Evolutionary conservation across 1,284 basidiomycete species (phyloP), one percentile per base, ranked within the genome.

Genomic region (Ceratobasidium sp.): DNA sequence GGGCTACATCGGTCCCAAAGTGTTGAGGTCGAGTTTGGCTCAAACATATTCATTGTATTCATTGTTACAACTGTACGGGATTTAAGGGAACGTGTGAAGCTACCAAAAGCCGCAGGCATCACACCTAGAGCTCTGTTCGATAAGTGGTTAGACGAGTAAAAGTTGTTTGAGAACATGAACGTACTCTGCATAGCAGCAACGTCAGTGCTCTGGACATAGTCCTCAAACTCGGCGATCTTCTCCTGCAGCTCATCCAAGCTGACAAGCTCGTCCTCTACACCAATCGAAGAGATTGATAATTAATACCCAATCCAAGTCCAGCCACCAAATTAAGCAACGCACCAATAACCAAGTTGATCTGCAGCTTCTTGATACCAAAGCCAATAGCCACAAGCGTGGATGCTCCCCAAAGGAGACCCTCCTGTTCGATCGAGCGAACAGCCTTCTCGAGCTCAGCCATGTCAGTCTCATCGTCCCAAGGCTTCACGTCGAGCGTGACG

Each of bases 401-500:
- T 67, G 88, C 87, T 82, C 95, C 95, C 97, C 98, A 99, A 69
- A 98, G 88, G 76, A 99, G 91, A 81, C 98, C 97, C 73, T 94
- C 92, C 86, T 89, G 85, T 83, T 95, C 89, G 79, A 99, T 91
- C 35, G 91, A 90, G 76, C 97, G 91, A 73, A 99, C 96, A 52
- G 85, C 79, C 50, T 86, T 83, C 84, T 99, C 97, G 78, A 99
- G 87, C 72, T 85, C 91, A 67, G 81, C 87, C 95, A 99, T 96
- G 85, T 98, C 94, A 74, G 97, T 99, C 87, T 98, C 96, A 82
- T 98, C 96, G 82, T 99, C 97, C 97, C 96, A 97, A 59, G 96
- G 97, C 85, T 98, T 99, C 77, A 99, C 95, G 78, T 98, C 96
- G 79, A 98, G 85, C 70, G 98, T 99, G 69, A 97, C 95, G 75